Base-by-base conservation (phyloP, 768 basidiomycete species). In the Collybia mongolica region DNA sequence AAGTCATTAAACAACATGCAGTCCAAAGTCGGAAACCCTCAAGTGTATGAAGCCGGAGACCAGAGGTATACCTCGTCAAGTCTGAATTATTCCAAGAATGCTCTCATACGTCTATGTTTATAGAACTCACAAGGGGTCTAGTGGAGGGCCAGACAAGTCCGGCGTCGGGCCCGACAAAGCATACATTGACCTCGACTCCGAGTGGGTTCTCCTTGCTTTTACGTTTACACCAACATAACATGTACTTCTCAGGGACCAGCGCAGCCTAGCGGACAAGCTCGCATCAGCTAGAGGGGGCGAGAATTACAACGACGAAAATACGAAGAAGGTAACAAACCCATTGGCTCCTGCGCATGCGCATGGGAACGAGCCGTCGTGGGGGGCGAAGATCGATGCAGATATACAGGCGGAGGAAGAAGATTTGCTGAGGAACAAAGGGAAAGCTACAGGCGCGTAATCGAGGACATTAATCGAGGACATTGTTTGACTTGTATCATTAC, bases 301-400 rank as follows among this genome's bases (percentile, higher is more conserved):
- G 9, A 51, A 49, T 5, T 62, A 65, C 8, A 54, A 52, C 12
- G 63, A 71, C 39, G 45, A 70, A n/a, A 65, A 71, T 36, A 49
- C 57, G 5, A 60, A 70, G 37, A 71, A 71, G 0, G 60, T 69
- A 24, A 62, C 64, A 0, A 73, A 82, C 48, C 81, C 82, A 11
- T 60, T 77, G 22, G 71, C 70, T 39, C 78, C 77, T 8, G 81
- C 81, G 1, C 63, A 61, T n/a, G 60, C 69, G 14, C 82, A 84
- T 46, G 80, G 82, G 0, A 74, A 84, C 55, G 66, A 83, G 53
- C 82, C 83, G 0, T 82, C 81, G 0, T 65, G 72, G 35, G 82
- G 83, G 0, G 83, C 82, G 1, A 63, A 76, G 59, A 72, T 82
- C n/a, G 83, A 85, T 57, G 77, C 78, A 3, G 67, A 83, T 54